Percentiles rank a stretch among this genome's conserved stretches.
Conservation (phyloP, 2,329 filamentous ascomycete genomes). For the Seiridium unicorne region DNA sequence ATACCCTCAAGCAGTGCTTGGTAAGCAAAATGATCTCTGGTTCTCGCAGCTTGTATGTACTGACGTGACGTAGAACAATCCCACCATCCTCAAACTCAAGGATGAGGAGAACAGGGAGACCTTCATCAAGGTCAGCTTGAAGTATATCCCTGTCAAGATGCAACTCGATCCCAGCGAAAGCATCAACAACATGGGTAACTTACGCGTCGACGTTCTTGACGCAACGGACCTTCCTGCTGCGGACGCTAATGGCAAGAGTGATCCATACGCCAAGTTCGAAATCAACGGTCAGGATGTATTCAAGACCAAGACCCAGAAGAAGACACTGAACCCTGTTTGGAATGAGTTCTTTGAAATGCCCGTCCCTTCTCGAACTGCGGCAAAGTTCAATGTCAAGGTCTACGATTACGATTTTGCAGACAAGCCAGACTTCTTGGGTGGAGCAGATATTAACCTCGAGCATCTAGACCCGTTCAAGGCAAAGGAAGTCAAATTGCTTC, state of each 20-base stretch:
- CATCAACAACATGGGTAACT: conserved; percentile 97
- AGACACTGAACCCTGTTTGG: conserved; percentile 92
- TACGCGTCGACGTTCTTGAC: conserved; percentile 91
- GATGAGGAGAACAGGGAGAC: conserved; percentile 73
- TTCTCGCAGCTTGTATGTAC: conserved; percentile 13
- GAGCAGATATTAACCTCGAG: conserved; percentile 71
- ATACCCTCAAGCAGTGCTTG: conserved; percentile 84
- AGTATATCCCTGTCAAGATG: conserved; percentile 95
- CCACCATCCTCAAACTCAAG: conserved; percentile 77
- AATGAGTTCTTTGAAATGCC: conserved; percentile 91
- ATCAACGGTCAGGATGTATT: conserved; percentile 86
- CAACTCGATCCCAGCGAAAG: conserved; percentile 89
- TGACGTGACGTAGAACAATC: conserved; percentile 68
- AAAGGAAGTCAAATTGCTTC: conserved; percentile 68
- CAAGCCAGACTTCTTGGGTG: conserved; percentile 87
- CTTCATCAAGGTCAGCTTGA: conserved; percentile 86
- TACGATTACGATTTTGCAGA: conserved; percentile 98
- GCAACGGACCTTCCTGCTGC: conserved; percentile 85
- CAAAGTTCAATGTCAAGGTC: conserved; percentile 79
- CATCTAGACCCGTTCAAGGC: conserved; percentile 81
- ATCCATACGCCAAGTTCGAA: conserved; percentile 94
- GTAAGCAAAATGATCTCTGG: conserved; percentile 44
- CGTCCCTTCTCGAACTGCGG: conserved; percentile 79
- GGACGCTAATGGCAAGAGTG: conserved; percentile 94
- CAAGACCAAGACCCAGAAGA: conserved; percentile 96